Base-by-base conservation (phyloP, 106 monocot species). In the Dioscorea zingiberensis region DNA sequence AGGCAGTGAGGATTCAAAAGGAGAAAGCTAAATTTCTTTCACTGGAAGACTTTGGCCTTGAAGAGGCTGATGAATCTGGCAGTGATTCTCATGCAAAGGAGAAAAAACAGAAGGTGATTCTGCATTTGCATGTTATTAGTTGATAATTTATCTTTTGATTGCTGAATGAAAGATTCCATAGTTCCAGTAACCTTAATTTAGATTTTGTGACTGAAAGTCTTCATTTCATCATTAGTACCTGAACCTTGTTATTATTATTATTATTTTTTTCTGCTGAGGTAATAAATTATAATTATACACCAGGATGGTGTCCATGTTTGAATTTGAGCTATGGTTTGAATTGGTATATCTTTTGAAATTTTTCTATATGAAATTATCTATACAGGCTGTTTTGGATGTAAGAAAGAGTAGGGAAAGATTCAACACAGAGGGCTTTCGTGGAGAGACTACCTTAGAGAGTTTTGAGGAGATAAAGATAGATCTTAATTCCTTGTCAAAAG, bases 31-130 rank as follows among this genome's bases (percentile, higher is more conserved):
- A 78, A 51, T 76, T 64, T 46, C 72, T 91, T 62, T 63, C 73
- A 46, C 46, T 83, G 73, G 73, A 75, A 78, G 94, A 94, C 49
- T 87, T 87, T 77, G 94, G 85, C 24, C 78, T 94, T 54, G 78
- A 75, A 76, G 72, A 76, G 77, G 56, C 29, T 69, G 80, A 85
- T 46, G 48, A 59, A 55, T 75, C 75, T 70, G 77, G 62, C 23
- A 66, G 59, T 64, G 73, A 83, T 73, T 59, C 64, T 47, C 78
- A 74, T 57, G 60, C 30, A 14, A 44, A 57, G 47, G 77, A 83
- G 54, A 74, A 79, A 61, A 48, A 67, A 38, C 47, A 69, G 32
- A 73, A 80, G 84, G 86, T 86, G 55, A 65, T 66, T 38, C 38
- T 38, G 38, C 10, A 6, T 38, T n/a, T 38, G 10, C 10, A 38